These are phyloP conservation scores for Prototheca cutis DNA, from an alignment of 163 green algal species.

Conservation along the genomic window DNA sequence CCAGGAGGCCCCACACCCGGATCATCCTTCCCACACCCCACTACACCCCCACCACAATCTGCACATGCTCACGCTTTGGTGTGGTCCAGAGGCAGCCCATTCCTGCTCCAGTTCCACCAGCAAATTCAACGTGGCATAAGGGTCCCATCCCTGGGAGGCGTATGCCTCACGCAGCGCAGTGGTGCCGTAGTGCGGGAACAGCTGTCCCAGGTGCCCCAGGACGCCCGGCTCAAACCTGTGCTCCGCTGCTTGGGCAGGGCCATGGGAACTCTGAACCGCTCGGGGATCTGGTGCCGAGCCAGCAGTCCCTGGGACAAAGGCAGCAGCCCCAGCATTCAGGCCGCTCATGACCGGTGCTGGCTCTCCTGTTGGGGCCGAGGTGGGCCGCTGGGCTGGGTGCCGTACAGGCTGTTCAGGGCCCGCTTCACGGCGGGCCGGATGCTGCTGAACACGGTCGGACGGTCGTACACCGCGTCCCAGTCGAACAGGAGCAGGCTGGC, in stretches of 20 bases:
- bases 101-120: background rate
- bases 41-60: too few relatives aligned
- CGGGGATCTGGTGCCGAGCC: too few relatives aligned
- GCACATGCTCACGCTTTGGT: too few relatives aligned
- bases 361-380: background rate
- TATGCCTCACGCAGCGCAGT: background rate
- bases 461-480: slow-evolving; percentile 13
- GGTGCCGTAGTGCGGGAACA: background rate
- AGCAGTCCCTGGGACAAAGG: slow-evolving; percentile 1
- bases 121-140: background rate
- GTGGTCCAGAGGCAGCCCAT: too few relatives aligned
- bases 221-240: background rate
- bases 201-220: background rate
- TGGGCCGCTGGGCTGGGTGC: background rate
- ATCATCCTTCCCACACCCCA: too few relatives aligned
- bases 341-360: background rate
- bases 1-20: too few relatives aligned
- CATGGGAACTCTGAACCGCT: too few relatives aligned
- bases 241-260: background rate
- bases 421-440: background rate
- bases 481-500: slow-evolving; percentile 17
- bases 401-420: background rate
- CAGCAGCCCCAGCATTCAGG: background rate
- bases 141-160: background rate
- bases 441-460: slow-evolving; percentile 20